These are phyloP conservation scores for Candida tropicalis DNA, from an alignment of 1,139 yeast species.

Conservation along the genomic window DNA sequence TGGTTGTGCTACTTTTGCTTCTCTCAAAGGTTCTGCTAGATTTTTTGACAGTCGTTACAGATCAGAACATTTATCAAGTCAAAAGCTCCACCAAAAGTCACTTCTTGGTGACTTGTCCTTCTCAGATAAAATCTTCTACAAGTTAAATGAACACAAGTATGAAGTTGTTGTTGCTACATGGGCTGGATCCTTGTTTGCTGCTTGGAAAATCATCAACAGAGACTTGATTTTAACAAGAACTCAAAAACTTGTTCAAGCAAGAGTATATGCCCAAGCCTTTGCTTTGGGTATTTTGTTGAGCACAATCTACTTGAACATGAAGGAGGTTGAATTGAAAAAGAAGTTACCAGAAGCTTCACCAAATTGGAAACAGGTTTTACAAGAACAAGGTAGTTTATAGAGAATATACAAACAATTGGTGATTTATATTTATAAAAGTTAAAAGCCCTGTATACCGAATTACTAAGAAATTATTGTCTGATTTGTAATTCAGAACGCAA, in stretches of 20 bases:
- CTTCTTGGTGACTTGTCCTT: constrained; percentile 48
- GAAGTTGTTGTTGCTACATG: constrained; percentile 74
- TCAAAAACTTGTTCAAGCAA: constrained; percentile 86
- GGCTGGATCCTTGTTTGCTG: constrained; percentile 86
- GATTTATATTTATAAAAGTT: no score
- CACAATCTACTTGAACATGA: constrained; percentile 60
- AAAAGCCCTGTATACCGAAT: no score
- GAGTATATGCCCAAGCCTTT: constrained; percentile 89
- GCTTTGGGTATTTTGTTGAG: constrained; percentile 65
- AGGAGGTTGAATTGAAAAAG: constrained; percentile 49
- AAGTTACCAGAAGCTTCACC: constrained; percentile 34
- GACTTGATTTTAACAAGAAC: constrained; percentile 74
- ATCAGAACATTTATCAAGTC: constrained; percentile 19
- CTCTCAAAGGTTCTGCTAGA: constrained; percentile 59
- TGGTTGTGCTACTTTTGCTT: constrained; percentile 48
- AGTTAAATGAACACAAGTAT: constrained; percentile 62
- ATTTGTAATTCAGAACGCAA: not conserved
- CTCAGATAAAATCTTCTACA: constrained; percentile 43
- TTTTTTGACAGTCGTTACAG: constrained; percentile 55
- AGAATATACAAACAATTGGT: not conserved
- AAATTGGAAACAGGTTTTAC: constrained; percentile 35
- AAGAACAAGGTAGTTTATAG: constrained; percentile 18
- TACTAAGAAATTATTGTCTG: no score
- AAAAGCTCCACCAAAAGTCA: constrained; percentile 35
- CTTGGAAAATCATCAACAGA: constrained; percentile 72